Evolutionary conservation across 345 rosid genomes (phyloP).

Genomic region (Viola odorata): DNA sequence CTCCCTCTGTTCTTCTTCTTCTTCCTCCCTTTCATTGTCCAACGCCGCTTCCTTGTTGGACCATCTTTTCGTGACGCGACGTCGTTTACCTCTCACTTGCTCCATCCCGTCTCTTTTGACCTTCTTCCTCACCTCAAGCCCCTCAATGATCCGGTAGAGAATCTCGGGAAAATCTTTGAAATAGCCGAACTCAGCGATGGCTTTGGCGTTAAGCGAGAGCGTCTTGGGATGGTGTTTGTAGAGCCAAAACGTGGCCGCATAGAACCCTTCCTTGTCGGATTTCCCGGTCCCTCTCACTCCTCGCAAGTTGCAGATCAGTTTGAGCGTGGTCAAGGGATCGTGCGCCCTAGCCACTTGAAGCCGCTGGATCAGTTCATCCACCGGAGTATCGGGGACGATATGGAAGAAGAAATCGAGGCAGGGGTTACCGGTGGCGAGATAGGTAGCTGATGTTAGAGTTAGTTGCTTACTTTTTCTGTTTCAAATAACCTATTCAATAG

Average conservation of each 20-base stretch:
- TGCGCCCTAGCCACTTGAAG: slow-evolving; percentile 8
- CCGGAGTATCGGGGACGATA: slow-evolving; percentile 10
- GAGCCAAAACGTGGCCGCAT: slow-evolving; percentile 14
- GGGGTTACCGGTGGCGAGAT: slow-evolving; percentile 11
- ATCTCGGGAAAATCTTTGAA: slow-evolving; percentile 13
- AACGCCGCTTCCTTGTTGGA: not conserved
- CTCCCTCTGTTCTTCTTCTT: not conserved
- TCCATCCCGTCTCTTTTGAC: not conserved
- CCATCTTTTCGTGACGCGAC: not conserved
- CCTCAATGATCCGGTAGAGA: slow-evolving; percentile 8
- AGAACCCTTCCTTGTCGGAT: slow-evolving; percentile 22
- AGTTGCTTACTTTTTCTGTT: too few relatives aligned
- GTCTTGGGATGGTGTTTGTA: slow-evolving; percentile 14
- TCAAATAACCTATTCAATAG: too few relatives aligned
- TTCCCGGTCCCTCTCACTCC: slow-evolving; percentile 23
- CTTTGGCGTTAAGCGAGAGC: slow-evolving; percentile 6
- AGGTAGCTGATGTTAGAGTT: not conserved
- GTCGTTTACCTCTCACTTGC: not conserved
- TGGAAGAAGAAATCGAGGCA: slow-evolving; percentile 21
- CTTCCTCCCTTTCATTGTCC: not conserved
- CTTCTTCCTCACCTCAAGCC: not conserved
- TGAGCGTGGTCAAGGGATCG: slow-evolving; percentile 11
- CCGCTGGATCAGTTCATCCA: not conserved
- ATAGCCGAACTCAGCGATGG: slow-evolving; percentile 13
- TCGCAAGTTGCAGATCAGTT: slow-evolving; percentile 16